phyloP scores from a whole-genome alignment of 2,329 filamentous ascomycete genomes.

The Anisogramma anomala region DNA sequence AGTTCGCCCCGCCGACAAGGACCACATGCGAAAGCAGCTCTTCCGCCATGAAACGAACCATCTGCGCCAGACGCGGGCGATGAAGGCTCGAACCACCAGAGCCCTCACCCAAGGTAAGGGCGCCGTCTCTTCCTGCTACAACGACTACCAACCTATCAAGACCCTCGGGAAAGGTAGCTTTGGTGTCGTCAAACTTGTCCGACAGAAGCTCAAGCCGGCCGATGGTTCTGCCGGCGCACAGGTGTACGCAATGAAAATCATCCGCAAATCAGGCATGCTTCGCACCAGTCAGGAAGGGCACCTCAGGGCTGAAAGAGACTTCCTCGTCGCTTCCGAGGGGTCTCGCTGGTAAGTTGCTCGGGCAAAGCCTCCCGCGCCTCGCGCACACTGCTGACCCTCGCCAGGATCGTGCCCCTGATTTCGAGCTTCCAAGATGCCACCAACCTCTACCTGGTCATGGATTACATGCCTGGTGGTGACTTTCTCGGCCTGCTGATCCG shows the following conservation, averaged over 20 bases:
- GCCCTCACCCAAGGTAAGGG: constrained; percentile 4
- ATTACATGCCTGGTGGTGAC: constrained; percentile 95
- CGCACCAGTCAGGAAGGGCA: constrained; percentile 86
- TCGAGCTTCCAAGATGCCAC: constrained; percentile 78
- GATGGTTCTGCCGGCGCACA: constrained; percentile 32
- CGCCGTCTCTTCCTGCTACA: constrained; percentile 9
- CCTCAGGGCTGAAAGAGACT: constrained; percentile 80
- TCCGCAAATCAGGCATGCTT: constrained; percentile 87
- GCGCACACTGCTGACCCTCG: constrained; percentile 5
- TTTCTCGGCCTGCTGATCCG: constrained; percentile 80
- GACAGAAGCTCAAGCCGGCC: constrained; percentile 39
- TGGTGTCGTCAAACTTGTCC: constrained; percentile 78
- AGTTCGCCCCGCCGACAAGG: constrained; percentile 43
- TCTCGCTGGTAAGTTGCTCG: constrained; percentile 53
- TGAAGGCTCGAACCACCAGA: constrained; percentile 49
- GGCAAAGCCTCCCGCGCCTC: not conserved
- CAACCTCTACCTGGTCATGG: constrained; percentile 89
- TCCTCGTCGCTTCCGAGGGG: constrained; percentile 78
- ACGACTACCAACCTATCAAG: constrained; percentile 70
- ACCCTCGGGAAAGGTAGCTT: constrained; percentile 90
- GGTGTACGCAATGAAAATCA: constrained; percentile 94
- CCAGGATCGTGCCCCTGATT: constrained; percentile 72
- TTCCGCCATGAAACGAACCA: constrained; percentile 58
- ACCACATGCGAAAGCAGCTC: constrained; percentile 47
- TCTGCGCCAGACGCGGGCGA: constrained; percentile 58